Conservation (phyloP, 768 basidiomycete genomes). For the Pleurotus cornucopiae region DNA sequence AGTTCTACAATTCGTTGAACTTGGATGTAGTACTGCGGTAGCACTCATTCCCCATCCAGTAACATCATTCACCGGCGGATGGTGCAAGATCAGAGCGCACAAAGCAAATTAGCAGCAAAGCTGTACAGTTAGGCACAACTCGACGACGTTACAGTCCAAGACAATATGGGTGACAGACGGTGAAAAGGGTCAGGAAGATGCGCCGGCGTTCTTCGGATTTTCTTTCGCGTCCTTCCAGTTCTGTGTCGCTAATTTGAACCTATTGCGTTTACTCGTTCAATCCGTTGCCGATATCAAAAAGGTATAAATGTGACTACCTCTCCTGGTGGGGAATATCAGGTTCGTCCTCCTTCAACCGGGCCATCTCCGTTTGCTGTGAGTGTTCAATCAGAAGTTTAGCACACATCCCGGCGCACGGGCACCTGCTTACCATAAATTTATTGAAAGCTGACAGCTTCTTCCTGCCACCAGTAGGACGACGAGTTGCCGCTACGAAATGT, state of each 20-base stretch:
- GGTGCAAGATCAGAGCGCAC: too few relatives aligned
- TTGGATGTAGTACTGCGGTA: too few relatives aligned
- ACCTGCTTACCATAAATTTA: slow-evolving; percentile 54
- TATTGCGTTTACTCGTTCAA: slow-evolving; percentile 17
- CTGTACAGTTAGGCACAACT: neutral
- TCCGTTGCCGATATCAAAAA: neutral
- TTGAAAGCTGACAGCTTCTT: slow-evolving; percentile 73
- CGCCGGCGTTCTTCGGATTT: slow-evolving; percentile 46
- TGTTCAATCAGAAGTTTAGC: neutral
- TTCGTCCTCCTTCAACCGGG: slow-evolving; percentile 70
- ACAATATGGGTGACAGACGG: neutral
- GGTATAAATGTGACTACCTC: slow-evolving; percentile 40
- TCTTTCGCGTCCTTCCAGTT: slow-evolving; percentile 79
- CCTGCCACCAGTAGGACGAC: slow-evolving; percentile 45
- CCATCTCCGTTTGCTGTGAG: slow-evolving; percentile 67
- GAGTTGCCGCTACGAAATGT: slow-evolving; percentile 37
- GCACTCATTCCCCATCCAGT: too few relatives aligned
- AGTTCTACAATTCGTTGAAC: neutral
- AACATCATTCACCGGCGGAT: too few relatives aligned
- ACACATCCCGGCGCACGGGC: neutral
- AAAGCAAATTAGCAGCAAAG: neutral
- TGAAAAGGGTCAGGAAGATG: neutral
- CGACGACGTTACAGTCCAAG: neutral
- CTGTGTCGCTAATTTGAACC: slow-evolving; percentile 69
- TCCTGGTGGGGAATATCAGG: slow-evolving; percentile 72